Conservation (phyloP, 257 asterid genomes). For the Nicotiana noctiflora region DNA sequence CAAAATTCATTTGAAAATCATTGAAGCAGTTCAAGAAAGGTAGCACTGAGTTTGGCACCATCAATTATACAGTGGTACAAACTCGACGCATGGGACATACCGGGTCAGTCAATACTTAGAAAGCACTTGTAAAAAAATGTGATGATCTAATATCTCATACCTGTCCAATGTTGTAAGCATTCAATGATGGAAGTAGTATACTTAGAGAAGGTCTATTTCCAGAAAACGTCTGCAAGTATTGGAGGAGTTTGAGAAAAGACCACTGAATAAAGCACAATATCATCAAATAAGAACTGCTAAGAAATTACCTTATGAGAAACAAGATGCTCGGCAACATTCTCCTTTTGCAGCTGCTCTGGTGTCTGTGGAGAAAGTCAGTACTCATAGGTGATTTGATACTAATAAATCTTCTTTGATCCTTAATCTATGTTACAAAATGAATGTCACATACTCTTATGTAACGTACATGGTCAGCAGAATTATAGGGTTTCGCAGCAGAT, state of each 20-base stretch:
- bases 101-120: background rate
- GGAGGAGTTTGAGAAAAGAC: background rate
- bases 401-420: background rate
- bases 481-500: no score
- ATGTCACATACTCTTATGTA: no score
- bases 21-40: background rate
- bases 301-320: constrained; percentile 76
- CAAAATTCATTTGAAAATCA: background rate
- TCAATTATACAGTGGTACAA: background rate
- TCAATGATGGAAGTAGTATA: constrained; percentile 80
- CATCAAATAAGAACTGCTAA: constrained; percentile 6
- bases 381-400: background rate
- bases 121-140: background rate
- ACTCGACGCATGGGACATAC: background rate
- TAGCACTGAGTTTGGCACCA: background rate
- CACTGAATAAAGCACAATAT: constrained; percentile 10
- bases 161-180: constrained; percentile 95
- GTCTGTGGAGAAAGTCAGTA: constrained; percentile 45
- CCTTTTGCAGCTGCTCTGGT: constrained; percentile 71
- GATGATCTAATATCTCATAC: constrained; percentile 30
- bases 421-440: background rate
- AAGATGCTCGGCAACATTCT: constrained; percentile 74
- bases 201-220: constrained; percentile 98
- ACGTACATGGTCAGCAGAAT: no score
- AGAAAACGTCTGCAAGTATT: constrained; percentile 67